Evolutionary conservation across 2,329 filamentous ascomycete species (phyloP).

Genomic region (Hypoxylon sp.): DNA sequence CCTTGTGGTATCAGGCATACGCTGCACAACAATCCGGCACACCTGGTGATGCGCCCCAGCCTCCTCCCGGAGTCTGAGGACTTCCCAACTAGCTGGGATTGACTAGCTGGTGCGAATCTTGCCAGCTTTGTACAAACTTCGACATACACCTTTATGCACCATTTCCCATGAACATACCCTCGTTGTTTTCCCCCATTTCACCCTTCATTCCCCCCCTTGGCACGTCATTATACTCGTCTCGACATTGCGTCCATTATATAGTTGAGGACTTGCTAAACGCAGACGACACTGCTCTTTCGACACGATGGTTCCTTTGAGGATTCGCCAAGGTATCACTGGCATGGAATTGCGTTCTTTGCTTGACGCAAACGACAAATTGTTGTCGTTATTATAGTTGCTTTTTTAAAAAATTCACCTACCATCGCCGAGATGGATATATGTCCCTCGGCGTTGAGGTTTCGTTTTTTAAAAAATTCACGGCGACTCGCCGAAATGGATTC

Average conservation of each 20-base stretch:
- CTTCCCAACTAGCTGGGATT: background rate
- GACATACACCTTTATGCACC: background rate
- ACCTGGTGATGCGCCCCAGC: slow-evolving; percentile 47
- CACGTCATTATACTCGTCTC: background rate
- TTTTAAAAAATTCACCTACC: background rate
- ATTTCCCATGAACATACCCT: background rate
- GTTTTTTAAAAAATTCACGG: background rate
- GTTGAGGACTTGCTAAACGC: background rate
- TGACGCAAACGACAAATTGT: background rate
- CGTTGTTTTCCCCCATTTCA: background rate
- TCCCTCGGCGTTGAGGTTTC: background rate
- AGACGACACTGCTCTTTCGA: background rate
- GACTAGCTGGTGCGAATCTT: slow-evolving; percentile 1
- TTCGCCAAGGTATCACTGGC: background rate
- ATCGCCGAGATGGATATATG: background rate
- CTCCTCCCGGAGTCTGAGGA: slow-evolving; percentile 54
- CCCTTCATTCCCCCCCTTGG: background rate
- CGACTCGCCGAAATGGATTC: background rate
- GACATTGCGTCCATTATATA: background rate
- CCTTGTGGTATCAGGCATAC: slow-evolving; percentile 82
- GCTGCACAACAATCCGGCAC: slow-evolving; percentile 65
- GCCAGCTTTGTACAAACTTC: background rate
- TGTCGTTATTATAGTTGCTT: background rate
- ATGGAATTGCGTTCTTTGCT: background rate
- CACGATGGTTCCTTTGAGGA: background rate